Evolutionary conservation across 2,329 filamentous ascomycete species (phyloP).

Genomic region (Penicillium palitans): DNA sequence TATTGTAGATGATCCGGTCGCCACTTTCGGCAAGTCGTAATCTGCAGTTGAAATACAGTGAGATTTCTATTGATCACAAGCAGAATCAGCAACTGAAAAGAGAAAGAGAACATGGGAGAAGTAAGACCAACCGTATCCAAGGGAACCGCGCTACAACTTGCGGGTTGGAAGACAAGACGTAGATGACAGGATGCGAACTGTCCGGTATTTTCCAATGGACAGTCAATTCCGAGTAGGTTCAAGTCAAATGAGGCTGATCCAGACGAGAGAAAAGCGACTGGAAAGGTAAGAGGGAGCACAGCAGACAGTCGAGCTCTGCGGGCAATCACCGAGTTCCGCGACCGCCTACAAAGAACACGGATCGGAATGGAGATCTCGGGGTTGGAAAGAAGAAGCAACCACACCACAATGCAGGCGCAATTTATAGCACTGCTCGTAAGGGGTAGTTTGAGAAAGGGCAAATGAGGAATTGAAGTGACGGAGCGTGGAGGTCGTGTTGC

Average conservation of each 20-base stretch:
- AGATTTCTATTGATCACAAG: background rate
- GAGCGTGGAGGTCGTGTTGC: slow-evolving; percentile 3
- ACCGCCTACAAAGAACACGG: slow-evolving; percentile 8
- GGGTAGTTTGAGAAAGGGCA: background rate
- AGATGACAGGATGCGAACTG: background rate
- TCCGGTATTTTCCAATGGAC: background rate
- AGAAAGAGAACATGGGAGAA: background rate
- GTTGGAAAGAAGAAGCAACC: background rate
- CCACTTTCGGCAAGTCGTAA: background rate
- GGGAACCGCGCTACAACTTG: slow-evolving; percentile 5
- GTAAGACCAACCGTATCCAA: slow-evolving; percentile 4
- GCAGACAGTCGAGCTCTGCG: slow-evolving; percentile 13
- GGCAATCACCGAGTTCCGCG: slow-evolving; percentile 17
- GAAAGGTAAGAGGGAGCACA: slow-evolving; percentile 1
- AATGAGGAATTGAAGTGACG: background rate
- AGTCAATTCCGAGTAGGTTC: background rate
- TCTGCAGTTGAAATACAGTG: background rate
- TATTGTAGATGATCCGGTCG: background rate
- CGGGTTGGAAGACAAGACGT: background rate
- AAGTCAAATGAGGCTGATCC: background rate
- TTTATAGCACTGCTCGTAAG: background rate
- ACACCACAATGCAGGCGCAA: background rate
- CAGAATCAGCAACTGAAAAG: background rate
- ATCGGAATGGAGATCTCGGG: background rate
- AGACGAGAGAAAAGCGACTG: background rate